Evolutionary conservation across 257 asterid species (phyloP), one percentile per base, ranked within the genome.

Genomic region (Gynochthodes officinalis): DNA sequence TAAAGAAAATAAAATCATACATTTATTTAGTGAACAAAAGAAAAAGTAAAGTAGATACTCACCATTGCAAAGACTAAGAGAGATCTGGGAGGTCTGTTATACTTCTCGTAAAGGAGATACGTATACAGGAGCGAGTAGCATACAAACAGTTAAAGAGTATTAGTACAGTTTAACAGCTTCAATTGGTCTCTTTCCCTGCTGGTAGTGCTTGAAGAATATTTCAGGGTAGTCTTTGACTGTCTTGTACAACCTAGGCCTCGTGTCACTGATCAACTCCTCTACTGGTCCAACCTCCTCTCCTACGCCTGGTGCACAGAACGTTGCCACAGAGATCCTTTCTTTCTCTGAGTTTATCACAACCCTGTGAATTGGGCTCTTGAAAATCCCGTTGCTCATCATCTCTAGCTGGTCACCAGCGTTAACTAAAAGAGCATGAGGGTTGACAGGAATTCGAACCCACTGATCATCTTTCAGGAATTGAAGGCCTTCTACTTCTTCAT

Each of bases 371-470:
- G 85, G 85, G 72, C 93, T 87, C 87, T 85, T 82, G 80, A 78
- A 83, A 9, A 78, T 73, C 14, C 92, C 93, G 69, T 84, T 87
- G 39, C 78, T 84, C 84, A 84, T 78, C 53, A 87, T 72, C 90
- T 92, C 96, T 9, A 86, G 70, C 69, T 87, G 96, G 83, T 92
- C 96, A 4, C 96, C 98, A 5, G 75, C 62, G 33, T 83, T 86
- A 42, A 90, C 78, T 0, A 90, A 44, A 58, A 92, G 73, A 21
- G 94, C 87, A 48, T 82, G 49, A 54, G 96, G 85, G 44, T 76
- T 39, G 50, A 80, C 46, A 16, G 88, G 90, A 76, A 84, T 90
- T 63, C 70, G 76, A 67, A 57, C 78, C 97, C 93, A 92, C 64
- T 81, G 83, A 27, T 76, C 69, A 48, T 83, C 93, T 73, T 71